phyloP scores from a whole-genome alignment of 108 stramenopile genomes.

The Poteriospumella lacustris region DNA sequence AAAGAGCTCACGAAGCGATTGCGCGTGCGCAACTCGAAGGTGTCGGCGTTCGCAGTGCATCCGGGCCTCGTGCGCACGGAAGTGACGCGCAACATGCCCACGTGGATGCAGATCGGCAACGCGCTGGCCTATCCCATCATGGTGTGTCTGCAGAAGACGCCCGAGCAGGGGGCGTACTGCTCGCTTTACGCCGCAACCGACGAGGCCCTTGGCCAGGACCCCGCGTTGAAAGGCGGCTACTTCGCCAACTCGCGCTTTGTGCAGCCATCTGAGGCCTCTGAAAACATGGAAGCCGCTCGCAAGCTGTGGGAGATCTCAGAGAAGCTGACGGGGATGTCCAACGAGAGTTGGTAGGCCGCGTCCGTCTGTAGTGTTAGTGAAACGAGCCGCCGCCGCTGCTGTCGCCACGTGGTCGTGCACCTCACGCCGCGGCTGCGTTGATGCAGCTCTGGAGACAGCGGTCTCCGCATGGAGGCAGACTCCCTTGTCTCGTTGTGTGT shows the following conservation, averaged over 20 bases:
- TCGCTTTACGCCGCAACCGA: conserved; percentile 57
- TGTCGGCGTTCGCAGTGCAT: conserved; percentile 62
- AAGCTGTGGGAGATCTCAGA: neutral
- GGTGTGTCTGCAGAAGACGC: conserved; percentile 67
- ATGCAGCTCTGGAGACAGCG: too few relatives aligned
- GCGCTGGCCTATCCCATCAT: conserved; percentile 46
- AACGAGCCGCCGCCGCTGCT: too few relatives aligned
- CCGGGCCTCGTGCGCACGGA: conserved; percentile 81
- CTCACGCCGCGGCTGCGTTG: too few relatives aligned
- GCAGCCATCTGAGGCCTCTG: neutral
- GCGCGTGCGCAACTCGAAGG: neutral
- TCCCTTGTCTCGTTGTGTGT: too few relatives aligned
- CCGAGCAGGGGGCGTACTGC: conserved; percentile 69
- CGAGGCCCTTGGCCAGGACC: neutral
- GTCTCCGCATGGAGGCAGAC: too few relatives aligned
- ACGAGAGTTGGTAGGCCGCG: neutral
- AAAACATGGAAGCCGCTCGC: neutral
- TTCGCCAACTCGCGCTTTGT: neutral
- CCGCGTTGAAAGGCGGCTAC: neutral
- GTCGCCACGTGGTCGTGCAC: too few relatives aligned
- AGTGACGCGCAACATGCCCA: conserved; percentile 72
- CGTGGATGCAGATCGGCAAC: conserved; percentile 52
- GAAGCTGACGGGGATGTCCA: neutral
- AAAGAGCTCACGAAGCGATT: conserved; percentile 48
- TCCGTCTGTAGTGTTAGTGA: too few relatives aligned